phyloP scores from a whole-genome alignment of 1,139 yeast species.

The Arxiozyma bovina region DNA sequence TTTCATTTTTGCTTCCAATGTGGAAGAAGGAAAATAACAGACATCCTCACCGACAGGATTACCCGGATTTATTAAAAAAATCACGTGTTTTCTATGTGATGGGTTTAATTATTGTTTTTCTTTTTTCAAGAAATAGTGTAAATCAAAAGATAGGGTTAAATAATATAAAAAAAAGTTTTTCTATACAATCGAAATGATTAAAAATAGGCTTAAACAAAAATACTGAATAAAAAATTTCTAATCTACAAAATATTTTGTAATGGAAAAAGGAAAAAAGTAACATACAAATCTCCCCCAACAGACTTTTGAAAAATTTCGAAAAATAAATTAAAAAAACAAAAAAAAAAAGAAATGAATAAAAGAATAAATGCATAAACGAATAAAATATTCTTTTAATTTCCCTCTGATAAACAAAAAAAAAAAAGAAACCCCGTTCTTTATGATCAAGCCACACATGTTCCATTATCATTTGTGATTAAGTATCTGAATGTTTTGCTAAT shows the following conservation, averaged over 20 bases:
- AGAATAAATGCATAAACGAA: background rate
- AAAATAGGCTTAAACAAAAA: no score
- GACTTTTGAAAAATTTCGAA: background rate
- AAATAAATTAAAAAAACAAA: background rate
- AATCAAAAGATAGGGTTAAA: background rate
- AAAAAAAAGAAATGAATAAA: background rate
- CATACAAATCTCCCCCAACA: no score
- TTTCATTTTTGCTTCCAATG: background rate
- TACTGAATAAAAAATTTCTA: no score
- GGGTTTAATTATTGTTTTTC: no score
- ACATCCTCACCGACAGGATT: no score
- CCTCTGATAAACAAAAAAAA: no score
- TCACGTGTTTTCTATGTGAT: background rate
- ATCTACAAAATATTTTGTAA: no score
- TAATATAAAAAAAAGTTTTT: no score
- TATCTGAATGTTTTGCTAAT: background rate
- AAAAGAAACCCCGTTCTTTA: no score
- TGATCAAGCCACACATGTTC: background rate
- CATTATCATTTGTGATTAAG: background rate
- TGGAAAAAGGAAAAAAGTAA: no score
- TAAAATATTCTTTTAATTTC: background rate
- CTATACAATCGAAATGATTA: no score
- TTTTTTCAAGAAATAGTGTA: background rate
- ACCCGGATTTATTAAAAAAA: background rate
- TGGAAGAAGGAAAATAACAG: background rate